phyloP scores from a whole-genome alignment of 768 basidiomycete genomes.

The Lactarius indigo region DNA sequence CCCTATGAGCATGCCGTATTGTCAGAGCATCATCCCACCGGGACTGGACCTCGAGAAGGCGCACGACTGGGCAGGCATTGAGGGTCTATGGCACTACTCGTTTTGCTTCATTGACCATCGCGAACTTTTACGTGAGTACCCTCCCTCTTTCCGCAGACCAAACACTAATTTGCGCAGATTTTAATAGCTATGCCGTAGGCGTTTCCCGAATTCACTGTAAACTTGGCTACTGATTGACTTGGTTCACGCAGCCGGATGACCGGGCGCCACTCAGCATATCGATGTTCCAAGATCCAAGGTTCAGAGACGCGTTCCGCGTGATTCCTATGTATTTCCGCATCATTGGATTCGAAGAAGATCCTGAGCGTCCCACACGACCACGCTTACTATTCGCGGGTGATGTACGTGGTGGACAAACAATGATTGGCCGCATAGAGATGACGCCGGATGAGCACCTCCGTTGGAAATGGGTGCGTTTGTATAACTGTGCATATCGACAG shows the following conservation, averaged over 20 bases:
- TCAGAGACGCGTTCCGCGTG: conserved; percentile 51
- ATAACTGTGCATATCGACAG: background rate
- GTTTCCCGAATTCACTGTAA: background rate
- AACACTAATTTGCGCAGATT: conserved; percentile 36
- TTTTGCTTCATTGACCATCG: conserved; percentile 70
- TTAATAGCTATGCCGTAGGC: conserved; percentile 41
- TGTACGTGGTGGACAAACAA: conserved; percentile 43
- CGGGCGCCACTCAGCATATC: conserved; percentile 38
- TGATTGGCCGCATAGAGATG: conserved; percentile 54
- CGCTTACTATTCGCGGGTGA: conserved; percentile 52
- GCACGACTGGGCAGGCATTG: conserved; percentile 57
- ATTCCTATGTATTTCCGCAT: conserved; percentile 47
- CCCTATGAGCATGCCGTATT: conserved; percentile 51
- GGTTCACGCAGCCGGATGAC: conserved; percentile 30
- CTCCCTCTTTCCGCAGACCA: background rate
- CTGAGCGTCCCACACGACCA: conserved; percentile 47
- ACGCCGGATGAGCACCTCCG: conserved; percentile 54
- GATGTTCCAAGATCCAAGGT: conserved; percentile 49
- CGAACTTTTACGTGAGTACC: conserved; percentile 54
- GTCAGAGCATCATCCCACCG: conserved; percentile 46
- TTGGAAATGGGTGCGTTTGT: conserved; percentile 58
- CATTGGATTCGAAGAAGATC: conserved; percentile 41
- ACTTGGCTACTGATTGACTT: background rate
- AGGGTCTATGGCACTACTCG: conserved; percentile 57
- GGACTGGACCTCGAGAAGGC: conserved; percentile 37